These are phyloP conservation scores for Penicillium aurantiogriseum DNA, from an alignment of 2,329 filamentous ascomycete genomes.

Conservation along the genomic window DNA sequence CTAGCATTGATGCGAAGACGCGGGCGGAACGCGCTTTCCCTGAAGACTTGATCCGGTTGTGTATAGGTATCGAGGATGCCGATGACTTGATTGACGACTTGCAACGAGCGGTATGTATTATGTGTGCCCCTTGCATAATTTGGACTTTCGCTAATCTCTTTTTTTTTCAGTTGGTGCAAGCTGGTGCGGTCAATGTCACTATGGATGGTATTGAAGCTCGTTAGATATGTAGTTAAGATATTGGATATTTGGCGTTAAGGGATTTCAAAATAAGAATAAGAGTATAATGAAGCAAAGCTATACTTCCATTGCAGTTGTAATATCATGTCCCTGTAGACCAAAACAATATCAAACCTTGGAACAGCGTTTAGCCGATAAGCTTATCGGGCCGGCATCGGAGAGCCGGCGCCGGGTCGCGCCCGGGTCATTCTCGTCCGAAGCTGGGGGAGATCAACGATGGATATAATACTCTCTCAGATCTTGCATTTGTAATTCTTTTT, in stretches of 20 bases:
- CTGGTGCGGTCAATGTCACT: constrained; percentile 84
- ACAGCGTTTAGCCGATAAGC: constrained; percentile 13
- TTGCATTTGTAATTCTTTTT: constrained; percentile 18
- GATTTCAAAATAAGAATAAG: constrained; percentile 8
- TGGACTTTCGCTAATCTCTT: constrained; percentile 12
- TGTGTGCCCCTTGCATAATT: constrained; percentile 3
- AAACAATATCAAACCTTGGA: background rate
- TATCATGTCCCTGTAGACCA: background rate
- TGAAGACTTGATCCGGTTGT: constrained; percentile 92
- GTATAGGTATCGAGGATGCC: constrained; percentile 92
- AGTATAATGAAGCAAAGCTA: background rate
- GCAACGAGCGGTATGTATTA: constrained; percentile 73
- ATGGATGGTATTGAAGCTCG: constrained; percentile 76
- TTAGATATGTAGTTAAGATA: constrained; percentile 2
- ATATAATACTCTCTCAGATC: background rate
- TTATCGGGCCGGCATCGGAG: constrained; percentile 34
- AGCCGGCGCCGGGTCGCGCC: constrained; percentile 16
- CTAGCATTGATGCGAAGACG: constrained; percentile 95
- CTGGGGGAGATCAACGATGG: constrained; percentile 4
- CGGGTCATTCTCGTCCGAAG: constrained; percentile 29
- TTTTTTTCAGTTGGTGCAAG: constrained; percentile 72
- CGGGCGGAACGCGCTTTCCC: constrained; percentile 85
- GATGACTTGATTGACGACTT: constrained; percentile 92
- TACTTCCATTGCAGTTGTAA: background rate
- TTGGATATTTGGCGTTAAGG: constrained; percentile 15